Conservation (phyloP, 1,139 yeast species). For the Blastobotrys illinoisensis region DNA sequence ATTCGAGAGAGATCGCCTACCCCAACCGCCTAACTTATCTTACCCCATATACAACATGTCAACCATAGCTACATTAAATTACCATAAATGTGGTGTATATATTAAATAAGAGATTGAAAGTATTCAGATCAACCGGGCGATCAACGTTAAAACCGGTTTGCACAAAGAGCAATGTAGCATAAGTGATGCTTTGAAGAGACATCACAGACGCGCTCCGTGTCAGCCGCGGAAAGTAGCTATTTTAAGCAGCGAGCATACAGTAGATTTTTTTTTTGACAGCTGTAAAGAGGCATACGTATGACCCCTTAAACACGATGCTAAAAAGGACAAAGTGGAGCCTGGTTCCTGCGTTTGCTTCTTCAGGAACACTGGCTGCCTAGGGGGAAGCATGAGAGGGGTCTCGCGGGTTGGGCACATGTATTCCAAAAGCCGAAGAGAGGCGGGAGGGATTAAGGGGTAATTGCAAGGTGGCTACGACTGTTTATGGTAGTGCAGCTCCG, state of each 20-base stretch:
- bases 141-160: too few relatives aligned
- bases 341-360: not conserved
- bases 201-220: not conserved
- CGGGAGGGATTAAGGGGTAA: not conserved
- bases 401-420: not conserved
- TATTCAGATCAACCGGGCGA: too few relatives aligned
- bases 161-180: too few relatives aligned
- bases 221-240: not conserved
- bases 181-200: not conserved
- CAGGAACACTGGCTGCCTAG: not conserved
- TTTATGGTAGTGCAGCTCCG: not conserved
- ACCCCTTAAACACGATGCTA: not conserved
- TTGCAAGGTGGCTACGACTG: not conserved
- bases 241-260: not conserved
- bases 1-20: slow-evolving; percentile 7
- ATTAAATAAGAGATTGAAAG: too few relatives aligned
- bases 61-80: too few relatives aligned
- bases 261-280: not conserved
- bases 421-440: not conserved
- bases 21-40: not conserved
- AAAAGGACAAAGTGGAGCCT: not conserved
- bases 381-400: not conserved
- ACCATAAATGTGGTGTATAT: too few relatives aligned
- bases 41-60: too few relatives aligned
- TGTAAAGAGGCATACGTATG: not conserved